These are phyloP conservation scores for Aspergillus oerlinghausenensis DNA, from an alignment of 2,329 filamentous ascomycete species.

Conservation along the genomic window DNA sequence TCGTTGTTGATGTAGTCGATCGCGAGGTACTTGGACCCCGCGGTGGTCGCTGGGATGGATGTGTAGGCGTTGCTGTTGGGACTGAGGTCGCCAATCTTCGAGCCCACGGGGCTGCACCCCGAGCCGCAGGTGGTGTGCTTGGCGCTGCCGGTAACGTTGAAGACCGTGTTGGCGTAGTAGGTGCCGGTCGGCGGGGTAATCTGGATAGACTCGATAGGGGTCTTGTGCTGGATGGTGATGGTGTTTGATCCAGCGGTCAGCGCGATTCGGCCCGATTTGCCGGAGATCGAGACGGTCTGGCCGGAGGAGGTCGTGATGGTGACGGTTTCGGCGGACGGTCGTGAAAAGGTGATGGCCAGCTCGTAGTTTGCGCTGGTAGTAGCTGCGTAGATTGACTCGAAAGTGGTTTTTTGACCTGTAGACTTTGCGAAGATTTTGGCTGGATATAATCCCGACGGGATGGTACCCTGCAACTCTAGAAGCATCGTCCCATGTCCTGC, in stretches of 20 bases:
- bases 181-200: slow-evolving; percentile 19
- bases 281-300: not conserved
- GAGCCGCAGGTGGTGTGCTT: slow-evolving; percentile 31
- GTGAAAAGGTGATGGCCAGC: slow-evolving; percentile 16
- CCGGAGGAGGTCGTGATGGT: slow-evolving; percentile 4
- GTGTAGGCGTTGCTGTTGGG: slow-evolving; percentile 28
- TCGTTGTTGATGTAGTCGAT: slow-evolving; percentile 54
- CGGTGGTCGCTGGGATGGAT: slow-evolving; percentile 29
- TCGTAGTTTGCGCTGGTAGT: slow-evolving; percentile 24
- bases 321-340: not conserved
- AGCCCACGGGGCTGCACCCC: slow-evolving; percentile 41
- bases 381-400: slow-evolving; percentile 24
- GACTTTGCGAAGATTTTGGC: slow-evolving; percentile 10
- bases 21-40: slow-evolving; percentile 39
- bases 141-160: slow-evolving; percentile 36
- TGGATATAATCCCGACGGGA: slow-evolving; percentile 18
- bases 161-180: slow-evolving; percentile 41
- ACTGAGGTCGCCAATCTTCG: slow-evolving; percentile 41
- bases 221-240: slow-evolving; percentile 17
- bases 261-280: slow-evolving; percentile 10
- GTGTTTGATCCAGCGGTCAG: slow-evolving; percentile 24
- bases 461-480: slow-evolving; percentile 25
- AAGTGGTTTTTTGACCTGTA: slow-evolving; percentile 8
- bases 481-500: slow-evolving; percentile 28
- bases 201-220: slow-evolving; percentile 16